A percentile compares a stretch with the other conserved stretches of the same genome.
These are phyloP conservation scores for Ogataea haglerorum DNA, from an alignment of 805 yeast species.

Conservation along the genomic window DNA sequence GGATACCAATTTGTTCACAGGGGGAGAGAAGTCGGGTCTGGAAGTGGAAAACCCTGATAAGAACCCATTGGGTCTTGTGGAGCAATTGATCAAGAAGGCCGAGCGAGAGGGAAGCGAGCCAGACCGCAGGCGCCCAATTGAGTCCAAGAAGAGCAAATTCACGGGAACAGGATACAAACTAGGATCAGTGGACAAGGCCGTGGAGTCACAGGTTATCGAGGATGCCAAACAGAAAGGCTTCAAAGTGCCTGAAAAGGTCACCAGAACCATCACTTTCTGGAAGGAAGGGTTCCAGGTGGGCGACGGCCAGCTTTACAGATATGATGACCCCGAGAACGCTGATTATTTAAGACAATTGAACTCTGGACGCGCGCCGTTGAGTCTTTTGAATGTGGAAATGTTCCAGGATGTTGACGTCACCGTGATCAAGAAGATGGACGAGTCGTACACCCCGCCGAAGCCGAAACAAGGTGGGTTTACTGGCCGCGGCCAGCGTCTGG, in stretches of 20 bases:
- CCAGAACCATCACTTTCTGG: conserved; percentile 90
- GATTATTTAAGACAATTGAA: conserved; percentile 75
- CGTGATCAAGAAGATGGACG: conserved; percentile 77
- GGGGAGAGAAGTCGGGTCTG: conserved; percentile 73
- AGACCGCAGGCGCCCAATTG: conserved; percentile 27
- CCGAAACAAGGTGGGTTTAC: conserved; percentile 54
- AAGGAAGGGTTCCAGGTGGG: conserved; percentile 94
- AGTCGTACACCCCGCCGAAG: conserved; percentile 61
- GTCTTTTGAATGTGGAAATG: conserved; percentile 73
- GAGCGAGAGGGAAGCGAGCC: conserved; percentile 57
- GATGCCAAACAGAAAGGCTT: conserved; percentile 24
- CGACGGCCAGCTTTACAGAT: conserved; percentile 80
- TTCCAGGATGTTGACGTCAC: conserved; percentile 94
- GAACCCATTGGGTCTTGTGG: conserved; percentile 43
- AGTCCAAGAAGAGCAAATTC: conserved; percentile 32
- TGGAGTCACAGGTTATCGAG: conserved; percentile 28
- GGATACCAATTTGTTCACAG: conserved; percentile 43
- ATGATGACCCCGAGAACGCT: conserved; percentile 90
- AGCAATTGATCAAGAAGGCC: conserved; percentile 63
- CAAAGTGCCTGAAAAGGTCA: conserved; percentile 46
- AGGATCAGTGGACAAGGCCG: conserved; percentile 44
- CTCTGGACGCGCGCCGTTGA: conserved; percentile 87
- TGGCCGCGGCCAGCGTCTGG: conserved; percentile 83
- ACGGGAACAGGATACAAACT: conserved; percentile 51
- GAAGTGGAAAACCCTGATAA: conserved; percentile 72